Percentiles rank a stretch among this genome's conserved stretches.
Conservation (phyloP, 306 rosid species). For the Ziziphus jujuba region DNA sequence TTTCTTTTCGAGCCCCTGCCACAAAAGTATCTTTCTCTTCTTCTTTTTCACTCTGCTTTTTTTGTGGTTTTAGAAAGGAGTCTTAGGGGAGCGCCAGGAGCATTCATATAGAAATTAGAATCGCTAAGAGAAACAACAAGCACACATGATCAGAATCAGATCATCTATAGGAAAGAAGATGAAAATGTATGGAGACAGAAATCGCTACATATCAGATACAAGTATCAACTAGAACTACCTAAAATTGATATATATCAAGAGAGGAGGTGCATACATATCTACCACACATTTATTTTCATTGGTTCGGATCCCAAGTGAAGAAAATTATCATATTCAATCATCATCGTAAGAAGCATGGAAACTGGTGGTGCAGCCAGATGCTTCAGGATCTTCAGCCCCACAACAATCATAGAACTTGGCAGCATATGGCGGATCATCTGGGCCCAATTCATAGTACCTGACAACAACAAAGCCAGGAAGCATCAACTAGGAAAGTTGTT, state of each 20-base stretch:
- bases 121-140: no score
- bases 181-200: no score
- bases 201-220: no score
- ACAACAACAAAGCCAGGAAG: constrained; percentile 22
- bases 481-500: background rate
- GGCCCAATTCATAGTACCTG: constrained; percentile 86
- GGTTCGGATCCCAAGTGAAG: background rate
- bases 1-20: no score
- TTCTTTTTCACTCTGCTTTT: no score
- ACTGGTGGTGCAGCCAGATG: constrained; percentile 77
- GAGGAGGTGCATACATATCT: constrained; percentile 5
- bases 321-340: constrained; percentile 27
- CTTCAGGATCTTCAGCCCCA: constrained; percentile 84
- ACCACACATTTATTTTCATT: background rate
- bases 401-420: constrained; percentile 93
- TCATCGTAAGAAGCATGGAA: constrained; percentile 82
- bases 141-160: no score
- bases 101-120: no score
- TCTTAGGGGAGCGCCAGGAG: no score
- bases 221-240: no score
- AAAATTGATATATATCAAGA: background rate
- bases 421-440: constrained; percentile 76
- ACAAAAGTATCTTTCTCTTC: no score
- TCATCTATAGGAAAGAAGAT: no score
- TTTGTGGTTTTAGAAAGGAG: no score